Evolutionary conservation across 352 stramenopile species (phyloP).

Genomic region (Peronospora destructor): DNA sequence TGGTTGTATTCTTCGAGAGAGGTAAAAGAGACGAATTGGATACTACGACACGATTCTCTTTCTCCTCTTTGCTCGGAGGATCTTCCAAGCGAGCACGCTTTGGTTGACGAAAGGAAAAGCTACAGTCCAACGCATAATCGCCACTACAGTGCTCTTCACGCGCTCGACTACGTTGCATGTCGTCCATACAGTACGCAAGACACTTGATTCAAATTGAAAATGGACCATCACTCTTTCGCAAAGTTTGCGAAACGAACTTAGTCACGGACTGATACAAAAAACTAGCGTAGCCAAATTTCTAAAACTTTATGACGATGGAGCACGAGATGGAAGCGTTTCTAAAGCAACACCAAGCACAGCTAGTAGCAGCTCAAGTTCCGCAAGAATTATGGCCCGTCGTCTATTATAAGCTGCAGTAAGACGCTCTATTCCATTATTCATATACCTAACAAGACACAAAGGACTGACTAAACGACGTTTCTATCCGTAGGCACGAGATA

Average conservation of each 20-base stretch:
- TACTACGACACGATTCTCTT: conserved; percentile 8
- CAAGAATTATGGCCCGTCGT: conserved; percentile 36
- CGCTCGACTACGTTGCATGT: conserved; percentile 6
- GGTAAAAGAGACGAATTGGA: background rate
- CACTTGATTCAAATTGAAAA: conserved; percentile 9
- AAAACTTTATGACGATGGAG: no score
- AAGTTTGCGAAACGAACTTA: conserved; percentile 1
- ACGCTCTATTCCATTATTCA: background rate
- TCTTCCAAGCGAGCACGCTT: conserved; percentile 23
- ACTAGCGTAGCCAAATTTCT: no score
- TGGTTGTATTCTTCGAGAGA: background rate
- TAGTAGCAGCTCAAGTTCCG: conserved; percentile 34
- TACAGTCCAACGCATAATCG: conserved; percentile 22
- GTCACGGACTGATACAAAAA: no score
- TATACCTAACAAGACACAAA: background rate
- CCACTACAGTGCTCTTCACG: conserved; percentile 9
- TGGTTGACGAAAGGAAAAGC: conserved; percentile 9
- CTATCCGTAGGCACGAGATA: conserved; percentile 29
- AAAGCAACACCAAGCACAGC: conserved; percentile 37
- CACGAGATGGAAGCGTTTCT: conserved; percentile 41
- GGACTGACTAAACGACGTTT: conserved; percentile 6
- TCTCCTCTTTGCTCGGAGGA: conserved; percentile 13
- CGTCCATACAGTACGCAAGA: conserved; percentile 13
- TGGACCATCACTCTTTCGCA: conserved; percentile 17
- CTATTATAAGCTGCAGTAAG: conserved; percentile 50